Evolutionary conservation across 2,329 filamentous ascomycete genomes (phyloP).

Genomic region (Fonsecaea pedrosoi): DNA sequence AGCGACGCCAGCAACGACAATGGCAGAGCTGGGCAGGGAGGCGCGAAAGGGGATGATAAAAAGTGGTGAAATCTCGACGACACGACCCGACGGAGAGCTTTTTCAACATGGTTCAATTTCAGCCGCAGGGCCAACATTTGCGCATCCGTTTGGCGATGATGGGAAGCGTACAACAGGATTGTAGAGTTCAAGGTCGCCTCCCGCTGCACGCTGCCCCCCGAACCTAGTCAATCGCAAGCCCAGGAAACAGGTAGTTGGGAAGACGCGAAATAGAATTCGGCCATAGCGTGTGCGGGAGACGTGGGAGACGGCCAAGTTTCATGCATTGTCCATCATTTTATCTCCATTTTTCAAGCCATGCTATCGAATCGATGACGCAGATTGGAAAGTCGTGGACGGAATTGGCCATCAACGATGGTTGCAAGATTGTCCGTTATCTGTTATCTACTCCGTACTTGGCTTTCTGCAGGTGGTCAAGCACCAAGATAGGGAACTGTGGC

Average conservation of each 20-base stretch:
- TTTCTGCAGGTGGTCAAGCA: neutral
- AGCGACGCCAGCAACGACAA: constrained; percentile 11
- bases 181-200: constrained; percentile 9
- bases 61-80: constrained; percentile 2
- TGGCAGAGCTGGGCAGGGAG: constrained; percentile 3
- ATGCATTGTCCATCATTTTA: constrained; percentile 2
- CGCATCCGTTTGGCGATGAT: constrained; percentile 1
- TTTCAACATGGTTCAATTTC: constrained; percentile 8
- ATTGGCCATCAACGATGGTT: neutral
- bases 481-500: constrained; percentile 15
- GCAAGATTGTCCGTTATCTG: constrained; percentile 2
- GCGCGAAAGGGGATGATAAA: neutral
- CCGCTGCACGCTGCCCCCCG: constrained; percentile 17
- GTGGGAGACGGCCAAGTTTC: constrained; percentile 16
- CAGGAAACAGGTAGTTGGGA: neutral
- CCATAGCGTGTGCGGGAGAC: constrained; percentile 10
- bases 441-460: neutral
- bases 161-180: neutral
- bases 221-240: constrained; percentile 13
- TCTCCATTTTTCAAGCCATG: constrained; percentile 8
- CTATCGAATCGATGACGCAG: constrained; percentile 6
- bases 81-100: neutral
- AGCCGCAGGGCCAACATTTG: neutral
- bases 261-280: constrained; percentile 22
- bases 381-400: neutral